Evolutionary conservation across 148 eudicot genomes (phyloP).

Genomic region (Vaccinium vitisidaea): DNA sequence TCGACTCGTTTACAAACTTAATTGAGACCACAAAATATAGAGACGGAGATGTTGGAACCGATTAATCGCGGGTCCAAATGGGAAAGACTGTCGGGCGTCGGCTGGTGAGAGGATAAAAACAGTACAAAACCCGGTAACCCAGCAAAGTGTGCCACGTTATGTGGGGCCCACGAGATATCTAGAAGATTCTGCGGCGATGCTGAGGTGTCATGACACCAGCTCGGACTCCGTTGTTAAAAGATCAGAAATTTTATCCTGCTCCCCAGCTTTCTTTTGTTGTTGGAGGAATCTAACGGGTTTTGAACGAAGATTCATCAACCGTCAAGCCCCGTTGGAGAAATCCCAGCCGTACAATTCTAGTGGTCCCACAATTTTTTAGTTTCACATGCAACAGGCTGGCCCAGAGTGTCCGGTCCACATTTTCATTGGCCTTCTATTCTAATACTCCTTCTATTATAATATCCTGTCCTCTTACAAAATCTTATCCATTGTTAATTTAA

Average conservation of each 20-base stretch:
- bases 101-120: not conserved
- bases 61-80: not conserved
- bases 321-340: not conserved
- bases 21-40: no score
- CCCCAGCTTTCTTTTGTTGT: no score
- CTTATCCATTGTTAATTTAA: no score
- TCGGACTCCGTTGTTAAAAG: not conserved
- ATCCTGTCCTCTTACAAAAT: no score
- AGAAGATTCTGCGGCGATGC: not conserved
- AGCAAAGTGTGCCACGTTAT: not conserved
- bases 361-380: not conserved
- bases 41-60: not conserved
- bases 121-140: not conserved
- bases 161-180: not conserved
- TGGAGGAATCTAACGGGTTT: not conserved
- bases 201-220: not conserved
- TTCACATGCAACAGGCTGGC: not conserved
- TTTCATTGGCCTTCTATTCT: no score
- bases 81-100: not conserved
- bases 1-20: no score
- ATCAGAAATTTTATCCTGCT: not conserved
- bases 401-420: not conserved
- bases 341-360: not conserved
- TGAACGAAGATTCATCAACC: not conserved
- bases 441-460: no score